A percentile compares a stretch with the other conserved stretches of the same genome.
Evolutionary conservation across 2,329 filamentous ascomycete genomes (phyloP).

Genomic region (Pestalotiopsis sp.): DNA sequence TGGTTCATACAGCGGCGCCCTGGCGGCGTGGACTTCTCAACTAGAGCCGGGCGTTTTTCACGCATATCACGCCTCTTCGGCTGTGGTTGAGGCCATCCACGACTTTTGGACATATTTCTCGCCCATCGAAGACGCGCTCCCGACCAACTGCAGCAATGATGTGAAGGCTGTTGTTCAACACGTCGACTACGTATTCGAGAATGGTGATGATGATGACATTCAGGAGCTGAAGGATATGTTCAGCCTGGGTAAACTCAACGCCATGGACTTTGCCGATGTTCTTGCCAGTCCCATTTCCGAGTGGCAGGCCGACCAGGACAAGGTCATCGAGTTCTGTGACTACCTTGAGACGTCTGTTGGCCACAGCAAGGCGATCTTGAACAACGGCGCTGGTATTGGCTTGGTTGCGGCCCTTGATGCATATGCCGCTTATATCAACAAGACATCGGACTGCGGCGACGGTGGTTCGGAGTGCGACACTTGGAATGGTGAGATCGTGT

Average conservation of each 20-base stretch:
- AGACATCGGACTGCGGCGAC: conserved; percentile 35
- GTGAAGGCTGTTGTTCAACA: conserved; percentile 48
- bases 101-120: conserved; percentile 53
- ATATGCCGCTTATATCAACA: conserved; percentile 43
- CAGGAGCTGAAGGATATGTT: conserved; percentile 44
- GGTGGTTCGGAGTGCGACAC: conserved; percentile 43
- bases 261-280: conserved; percentile 44
- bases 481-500: conserved; percentile 35
- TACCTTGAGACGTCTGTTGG: conserved; percentile 30
- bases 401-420: conserved; percentile 42
- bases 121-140: conserved; percentile 49
- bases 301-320: conserved; percentile 34
- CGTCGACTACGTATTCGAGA: conserved; percentile 43
- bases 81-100: conserved; percentile 48
- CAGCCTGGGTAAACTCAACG: conserved; percentile 33
- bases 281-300: conserved; percentile 43
- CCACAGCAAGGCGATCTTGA: conserved; percentile 11
- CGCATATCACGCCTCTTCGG: conserved; percentile 53
- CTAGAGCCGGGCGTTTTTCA: conserved; percentile 51
- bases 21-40: conserved; percentile 50
- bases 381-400: conserved; percentile 38
- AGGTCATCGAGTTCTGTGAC: conserved; percentile 42
- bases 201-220: conserved; percentile 37
- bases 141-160: conserved; percentile 50
- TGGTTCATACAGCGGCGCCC: conserved; percentile 53